Base-by-base conservation (phyloP, 2,329 filamentous ascomycete genomes). In the Colletotrichum somersetense region DNA sequence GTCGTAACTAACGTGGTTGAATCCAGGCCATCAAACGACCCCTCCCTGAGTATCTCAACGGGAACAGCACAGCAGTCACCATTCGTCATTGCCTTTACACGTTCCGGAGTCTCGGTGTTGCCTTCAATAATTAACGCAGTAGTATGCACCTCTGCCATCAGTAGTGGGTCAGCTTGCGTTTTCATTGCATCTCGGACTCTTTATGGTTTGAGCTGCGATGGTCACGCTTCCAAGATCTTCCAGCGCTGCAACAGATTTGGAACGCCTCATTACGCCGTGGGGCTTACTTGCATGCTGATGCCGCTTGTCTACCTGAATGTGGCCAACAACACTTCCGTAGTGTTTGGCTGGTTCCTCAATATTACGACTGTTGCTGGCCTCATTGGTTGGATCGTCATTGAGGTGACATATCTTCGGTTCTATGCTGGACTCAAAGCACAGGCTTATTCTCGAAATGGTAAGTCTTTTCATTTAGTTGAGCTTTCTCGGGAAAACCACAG, bases 301-400 rank as follows among this genome's bases (percentile, higher is more conserved):
- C 84, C 91, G n/a, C 82, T 93, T 30, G 87, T 87, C 16, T 93
- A 93, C 77, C 20, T 70, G 20, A 90, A 91, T 76, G 84, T 92
- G 53, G 89, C 85, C 42, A 87, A 87, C 75, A 80, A 83, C 64
- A 86, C 89, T 0, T 84, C 89, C 1, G 85, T 89, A 40, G 91
- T 93, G 20, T 89, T 89, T 78, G 87, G 86, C 75, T 89, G 88
- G 88, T 87, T 89, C 75, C 84, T 88, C 75, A 88, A 87, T 75
- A 80, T 89, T 42, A 88, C 85, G 52, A 89, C 81, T 42, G 80
- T 86, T 5, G 85, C 85, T 2, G 86, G 85, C 12, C 83, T 88
- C 72, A 87, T 88, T 73, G 86, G 84, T 12, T 89, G 87, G 88
- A 83, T 85, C 74, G 83, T 82, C 74, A 85, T 86, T 74, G 86